These are phyloP conservation scores for Penstemon barbatus DNA, from an alignment of 257 asterid species.

Conservation along the genomic window DNA sequence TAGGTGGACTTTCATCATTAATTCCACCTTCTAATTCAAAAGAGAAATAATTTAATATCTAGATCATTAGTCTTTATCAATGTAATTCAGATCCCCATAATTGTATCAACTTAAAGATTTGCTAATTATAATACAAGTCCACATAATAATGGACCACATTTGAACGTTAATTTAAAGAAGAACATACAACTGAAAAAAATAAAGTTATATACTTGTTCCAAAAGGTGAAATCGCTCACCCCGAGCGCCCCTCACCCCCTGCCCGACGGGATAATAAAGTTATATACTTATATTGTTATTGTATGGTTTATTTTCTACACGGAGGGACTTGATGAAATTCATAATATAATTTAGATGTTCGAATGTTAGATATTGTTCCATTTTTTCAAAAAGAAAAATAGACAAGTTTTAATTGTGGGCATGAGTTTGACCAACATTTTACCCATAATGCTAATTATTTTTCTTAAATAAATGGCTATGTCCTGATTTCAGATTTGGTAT, in stretches of 20 bases:
- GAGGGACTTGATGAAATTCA: no score
- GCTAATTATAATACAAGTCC: not conserved
- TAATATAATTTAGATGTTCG: no score
- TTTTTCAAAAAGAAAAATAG: not conserved
- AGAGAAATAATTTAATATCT: conserved; percentile 32
- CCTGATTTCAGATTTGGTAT: no score
- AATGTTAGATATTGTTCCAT: not conserved
- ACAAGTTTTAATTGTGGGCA: not conserved
- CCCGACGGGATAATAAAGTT: no score
- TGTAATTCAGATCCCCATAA: conserved; percentile 39
- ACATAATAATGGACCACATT: no score
- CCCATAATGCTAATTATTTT: not conserved
- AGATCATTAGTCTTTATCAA: conserved; percentile 17
- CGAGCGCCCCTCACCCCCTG: no score
- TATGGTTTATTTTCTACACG: no score
- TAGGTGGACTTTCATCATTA: conserved; percentile 37
- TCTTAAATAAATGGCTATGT: not conserved
- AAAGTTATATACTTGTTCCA: no score
- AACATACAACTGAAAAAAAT: no score
- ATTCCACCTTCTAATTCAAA: conserved; percentile 39
- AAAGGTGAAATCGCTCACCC: no score
- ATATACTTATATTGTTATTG: no score
- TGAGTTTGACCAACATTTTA: not conserved
- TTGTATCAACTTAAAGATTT: conserved; percentile 21
- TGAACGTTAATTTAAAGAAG: no score